Percentiles rank a stretch among this genome's conserved stretches.
phyloP scores from a whole-genome alignment of 148 eudicot genomes.

The Camellia sinensis region DNA sequence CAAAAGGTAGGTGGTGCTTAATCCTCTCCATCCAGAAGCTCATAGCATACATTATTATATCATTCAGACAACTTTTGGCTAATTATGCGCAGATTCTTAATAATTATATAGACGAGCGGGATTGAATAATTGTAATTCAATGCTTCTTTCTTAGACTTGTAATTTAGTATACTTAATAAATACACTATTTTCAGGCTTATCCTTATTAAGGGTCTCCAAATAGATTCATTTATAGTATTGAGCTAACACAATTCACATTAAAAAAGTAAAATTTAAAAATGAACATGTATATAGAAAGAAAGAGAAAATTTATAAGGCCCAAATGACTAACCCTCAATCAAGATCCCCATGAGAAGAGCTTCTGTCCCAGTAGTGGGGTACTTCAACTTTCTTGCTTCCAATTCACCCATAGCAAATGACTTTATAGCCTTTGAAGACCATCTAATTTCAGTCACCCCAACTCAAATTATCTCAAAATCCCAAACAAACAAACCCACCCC shows the following conservation, averaged over 20 bases:
- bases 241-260: conserved; percentile 4
- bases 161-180: background rate
- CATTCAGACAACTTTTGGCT: background rate
- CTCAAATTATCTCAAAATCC: conserved; percentile 27
- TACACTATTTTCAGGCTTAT: no score
- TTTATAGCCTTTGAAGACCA: conserved; percentile 75
- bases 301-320: background rate
- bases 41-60: background rate
- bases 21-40: background rate
- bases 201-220: background rate
- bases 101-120: background rate
- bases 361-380: conserved; percentile 62
- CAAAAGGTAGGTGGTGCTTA: background rate
- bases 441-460: conserved; percentile 44
- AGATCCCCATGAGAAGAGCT: conserved; percentile 72
- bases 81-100: background rate
- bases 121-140: no score
- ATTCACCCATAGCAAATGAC: conserved; percentile 70
- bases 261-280: background rate
- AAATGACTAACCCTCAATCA: conserved; percentile 56
- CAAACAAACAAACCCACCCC: conserved; percentile 10
- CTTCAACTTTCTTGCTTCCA: conserved; percentile 79
- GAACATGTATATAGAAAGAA: background rate
- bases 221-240: background rate
- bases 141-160: background rate